These are phyloP conservation scores for Castanea sativa DNA, from an alignment of 306 rosid species.

Conservation along the genomic window DNA sequence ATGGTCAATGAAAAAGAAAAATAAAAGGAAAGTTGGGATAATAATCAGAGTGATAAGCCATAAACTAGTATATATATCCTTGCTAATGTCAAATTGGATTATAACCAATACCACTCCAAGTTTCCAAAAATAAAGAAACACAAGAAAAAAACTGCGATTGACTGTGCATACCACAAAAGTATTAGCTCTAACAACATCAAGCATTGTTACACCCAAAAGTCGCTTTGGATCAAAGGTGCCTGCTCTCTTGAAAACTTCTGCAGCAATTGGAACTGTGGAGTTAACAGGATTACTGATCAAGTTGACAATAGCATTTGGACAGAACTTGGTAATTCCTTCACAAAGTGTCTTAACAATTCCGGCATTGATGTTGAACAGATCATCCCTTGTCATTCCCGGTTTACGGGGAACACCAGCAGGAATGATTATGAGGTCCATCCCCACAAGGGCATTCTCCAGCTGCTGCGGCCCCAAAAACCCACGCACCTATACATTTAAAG, in stretches of 20 bases:
- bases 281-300: conserved; percentile 97
- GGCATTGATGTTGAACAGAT: conserved; percentile 87
- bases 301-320: conserved; percentile 89
- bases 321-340: conserved; percentile 77
- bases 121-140: not conserved
- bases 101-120: not conserved
- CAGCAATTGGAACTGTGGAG: conserved; percentile 91
- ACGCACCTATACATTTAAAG: conserved; percentile 58
- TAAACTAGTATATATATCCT: not conserved
- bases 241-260: conserved; percentile 92
- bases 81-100: not conserved
- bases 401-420: conserved; percentile 96
- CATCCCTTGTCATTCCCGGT: conserved; percentile 99
- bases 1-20: not conserved
- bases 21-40: not conserved
- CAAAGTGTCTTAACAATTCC: conserved; percentile 87
- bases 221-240: conserved; percentile 88
- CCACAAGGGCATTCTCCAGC: conserved; percentile 84
- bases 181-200: conserved; percentile 91
- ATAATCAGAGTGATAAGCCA: not conserved
- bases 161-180: conserved; percentile 77
- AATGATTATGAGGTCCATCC: conserved; percentile 82
- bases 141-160: not conserved
- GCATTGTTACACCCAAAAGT: conserved; percentile 89
- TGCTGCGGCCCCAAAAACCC: conserved; percentile 83